Conservation (phyloP, 2,329 filamentous ascomycete genomes). For the Raffaelea ambrosiae region DNA sequence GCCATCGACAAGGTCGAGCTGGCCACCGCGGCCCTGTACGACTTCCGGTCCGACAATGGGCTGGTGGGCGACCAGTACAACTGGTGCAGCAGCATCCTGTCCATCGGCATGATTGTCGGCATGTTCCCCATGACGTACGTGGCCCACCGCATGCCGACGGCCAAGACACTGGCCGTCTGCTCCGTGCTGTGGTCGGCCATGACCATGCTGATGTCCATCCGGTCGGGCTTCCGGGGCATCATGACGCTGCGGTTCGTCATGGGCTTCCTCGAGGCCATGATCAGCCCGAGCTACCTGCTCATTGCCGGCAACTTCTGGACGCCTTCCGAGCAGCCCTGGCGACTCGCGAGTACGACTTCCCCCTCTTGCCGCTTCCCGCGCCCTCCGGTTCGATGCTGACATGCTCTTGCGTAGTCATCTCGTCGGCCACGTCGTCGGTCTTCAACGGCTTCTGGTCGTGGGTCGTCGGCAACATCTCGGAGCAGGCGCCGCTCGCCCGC, state of each 20-base stretch:
- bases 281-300: not conserved
- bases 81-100: not conserved
- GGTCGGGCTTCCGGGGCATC: conserved; percentile 24
- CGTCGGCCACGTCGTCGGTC: not conserved
- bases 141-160: not conserved
- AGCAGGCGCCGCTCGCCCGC: conserved; percentile 35
- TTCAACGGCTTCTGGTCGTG: conserved; percentile 27
- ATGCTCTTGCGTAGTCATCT: too few relatives aligned
- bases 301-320: not conserved
- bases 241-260: conserved; percentile 6
- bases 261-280: not conserved
- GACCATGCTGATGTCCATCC: conserved; percentile 18
- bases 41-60: not conserved
- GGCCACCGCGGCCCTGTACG: not conserved
- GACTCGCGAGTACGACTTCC: not conserved
- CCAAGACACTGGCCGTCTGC: not conserved
- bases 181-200: not conserved
- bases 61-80: not conserved
- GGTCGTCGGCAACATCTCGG: conserved; percentile 51
- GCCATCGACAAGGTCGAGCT: not conserved
- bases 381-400: too few relatives aligned
- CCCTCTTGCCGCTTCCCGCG: too few relatives aligned
- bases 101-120: not conserved
- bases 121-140: not conserved
- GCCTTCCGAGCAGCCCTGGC: not conserved